Conservation (phyloP, 176 grass and related monocot genomes). For the Oropetium thomaeum region DNA sequence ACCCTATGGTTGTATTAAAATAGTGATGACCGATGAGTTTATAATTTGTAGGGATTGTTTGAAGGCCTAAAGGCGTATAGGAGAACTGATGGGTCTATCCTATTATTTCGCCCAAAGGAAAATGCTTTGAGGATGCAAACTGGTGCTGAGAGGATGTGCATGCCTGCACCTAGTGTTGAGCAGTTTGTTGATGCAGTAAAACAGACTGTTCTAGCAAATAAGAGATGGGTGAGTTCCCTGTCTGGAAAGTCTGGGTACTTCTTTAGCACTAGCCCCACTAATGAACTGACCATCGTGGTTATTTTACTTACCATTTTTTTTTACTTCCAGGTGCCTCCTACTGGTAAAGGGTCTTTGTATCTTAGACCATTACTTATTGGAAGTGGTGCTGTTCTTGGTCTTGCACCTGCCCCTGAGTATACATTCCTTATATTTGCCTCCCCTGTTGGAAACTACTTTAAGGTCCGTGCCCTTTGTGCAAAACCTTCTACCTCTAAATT, state of each 20-base stretch:
- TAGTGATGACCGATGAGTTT: neutral
- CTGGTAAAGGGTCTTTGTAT: constrained; percentile 90
- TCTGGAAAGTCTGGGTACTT: neutral
- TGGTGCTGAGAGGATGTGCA: constrained; percentile 88
- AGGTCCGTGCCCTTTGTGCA: constrained; percentile 46
- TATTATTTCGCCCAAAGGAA: constrained; percentile 92
- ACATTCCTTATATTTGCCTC: constrained; percentile 92
- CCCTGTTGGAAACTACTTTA: constrained; percentile 98
- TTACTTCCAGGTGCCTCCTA: constrained; percentile 74
- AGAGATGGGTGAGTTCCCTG: constrained; percentile 63
- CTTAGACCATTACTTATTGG: constrained; percentile 87
- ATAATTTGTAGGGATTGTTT: constrained; percentile 68
- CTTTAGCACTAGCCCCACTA: neutral
- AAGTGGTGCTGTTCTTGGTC: constrained; percentile 87
- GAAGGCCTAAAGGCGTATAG: constrained; percentile 88
- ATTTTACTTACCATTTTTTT: too few species aligned
- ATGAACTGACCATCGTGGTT: constrained; percentile 5
- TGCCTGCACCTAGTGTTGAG: constrained; percentile 71
- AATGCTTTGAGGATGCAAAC: constrained; percentile 80
- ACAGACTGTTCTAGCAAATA: constrained; percentile 79
- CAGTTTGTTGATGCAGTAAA: constrained; percentile 92
- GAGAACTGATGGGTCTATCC: constrained; percentile 68
- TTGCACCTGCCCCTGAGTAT: constrained; percentile 85
- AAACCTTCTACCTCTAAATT: neutral
- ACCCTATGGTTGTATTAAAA: constrained; percentile 10